Conservation (phyloP, 257 asterid species). For the Mentha longifolia region DNA sequence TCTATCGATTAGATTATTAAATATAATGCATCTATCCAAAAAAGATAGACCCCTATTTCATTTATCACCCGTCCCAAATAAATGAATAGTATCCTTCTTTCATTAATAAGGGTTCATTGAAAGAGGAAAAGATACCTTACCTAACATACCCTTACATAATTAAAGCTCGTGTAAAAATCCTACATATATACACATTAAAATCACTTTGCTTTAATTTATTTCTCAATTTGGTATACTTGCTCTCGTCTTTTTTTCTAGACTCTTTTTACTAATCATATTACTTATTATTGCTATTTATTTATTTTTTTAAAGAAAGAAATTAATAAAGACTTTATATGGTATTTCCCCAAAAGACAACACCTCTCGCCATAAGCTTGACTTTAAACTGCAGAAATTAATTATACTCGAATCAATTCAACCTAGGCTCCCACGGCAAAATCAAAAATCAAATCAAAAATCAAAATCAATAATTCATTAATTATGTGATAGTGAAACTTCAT, state of each 20-base stretch:
- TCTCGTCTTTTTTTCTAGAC: too few species aligned
- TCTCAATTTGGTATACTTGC: too few species aligned
- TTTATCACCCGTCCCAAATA: neutral
- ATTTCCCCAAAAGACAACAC: neutral
- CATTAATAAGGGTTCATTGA: neutral
- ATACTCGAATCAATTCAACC: neutral
- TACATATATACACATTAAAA: too few species aligned
- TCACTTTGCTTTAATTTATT: too few species aligned
- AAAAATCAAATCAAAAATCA: conserved; percentile 8
- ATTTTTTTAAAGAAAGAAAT: too few species aligned
- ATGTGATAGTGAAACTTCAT: conserved; percentile 22
- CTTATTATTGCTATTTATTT: too few species aligned
- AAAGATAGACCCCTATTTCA: neutral
- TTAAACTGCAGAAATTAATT: neutral
- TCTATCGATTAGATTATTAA: neutral
- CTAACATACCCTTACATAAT: conserved; percentile 2
- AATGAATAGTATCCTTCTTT: neutral
- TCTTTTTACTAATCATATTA: too few species aligned
- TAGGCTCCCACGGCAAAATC: neutral
- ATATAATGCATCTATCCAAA: neutral
- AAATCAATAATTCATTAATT: conserved; percentile 16
- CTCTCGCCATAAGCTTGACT: neutral
- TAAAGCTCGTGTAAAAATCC: too few species aligned
- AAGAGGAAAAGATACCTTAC: neutral
- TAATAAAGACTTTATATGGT: too few species aligned